Evolutionary conservation across 2,329 filamentous ascomycete genomes (phyloP).

Genomic region (Macroventuria anomochaeta): DNA sequence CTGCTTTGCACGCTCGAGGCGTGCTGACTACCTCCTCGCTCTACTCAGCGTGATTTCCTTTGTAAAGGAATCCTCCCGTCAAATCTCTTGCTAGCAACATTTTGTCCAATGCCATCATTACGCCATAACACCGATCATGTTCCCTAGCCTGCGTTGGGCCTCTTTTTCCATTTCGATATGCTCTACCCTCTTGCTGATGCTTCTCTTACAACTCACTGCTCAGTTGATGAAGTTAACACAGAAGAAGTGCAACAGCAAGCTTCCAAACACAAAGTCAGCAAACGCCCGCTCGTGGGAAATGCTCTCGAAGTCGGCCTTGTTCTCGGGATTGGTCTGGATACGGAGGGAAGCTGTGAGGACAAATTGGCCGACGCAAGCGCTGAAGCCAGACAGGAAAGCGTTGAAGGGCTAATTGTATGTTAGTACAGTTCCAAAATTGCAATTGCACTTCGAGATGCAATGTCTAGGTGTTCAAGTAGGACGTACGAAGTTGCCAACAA

Average conservation of each 20-base stretch:
- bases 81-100: background rate
- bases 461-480: background rate
- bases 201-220: conserved; percentile 24
- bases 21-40: background rate
- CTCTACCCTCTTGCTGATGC: background rate
- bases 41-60: background rate
- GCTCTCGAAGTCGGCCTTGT: conserved; percentile 76
- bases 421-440: background rate
- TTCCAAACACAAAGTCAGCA: conserved; percentile 94
- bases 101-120: conserved; percentile 8
- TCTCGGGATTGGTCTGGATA: conserved; percentile 87
- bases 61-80: background rate
- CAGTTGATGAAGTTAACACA: conserved; percentile 99
- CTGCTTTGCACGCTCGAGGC: background rate
- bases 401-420: conserved; percentile 84
- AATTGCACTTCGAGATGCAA: background rate
- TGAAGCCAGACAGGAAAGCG: conserved; percentile 95
- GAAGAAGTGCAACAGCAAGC: conserved; percentile 96
- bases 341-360: conserved; percentile 89
- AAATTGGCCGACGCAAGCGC: conserved; percentile 94
- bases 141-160: background rate
- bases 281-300: conserved; percentile 90
- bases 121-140: conserved; percentile 10
- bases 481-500: conserved; percentile 93
- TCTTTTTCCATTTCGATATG: background rate